Evolutionary conservation across 2,329 filamentous ascomycete genomes (phyloP).

Genomic region (Talaromyces sp.): DNA sequence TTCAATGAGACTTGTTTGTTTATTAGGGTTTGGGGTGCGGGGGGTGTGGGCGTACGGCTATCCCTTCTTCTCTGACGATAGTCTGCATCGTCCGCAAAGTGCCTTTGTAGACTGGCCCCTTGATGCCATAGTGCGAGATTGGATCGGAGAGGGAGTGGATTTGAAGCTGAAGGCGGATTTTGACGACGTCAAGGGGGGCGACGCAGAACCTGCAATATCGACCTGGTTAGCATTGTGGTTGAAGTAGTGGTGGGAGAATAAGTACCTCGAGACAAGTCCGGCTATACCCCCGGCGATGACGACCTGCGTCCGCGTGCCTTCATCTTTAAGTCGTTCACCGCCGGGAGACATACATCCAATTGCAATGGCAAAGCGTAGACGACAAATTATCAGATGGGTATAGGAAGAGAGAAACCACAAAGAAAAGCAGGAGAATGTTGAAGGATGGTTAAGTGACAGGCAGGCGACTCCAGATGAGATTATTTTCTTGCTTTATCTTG

Average conservation of each 20-base stretch:
- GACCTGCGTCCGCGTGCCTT: conserved; percentile 67
- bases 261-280: conserved; percentile 80
- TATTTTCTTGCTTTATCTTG: neutral
- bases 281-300: conserved; percentile 67
- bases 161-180: conserved; percentile 95
- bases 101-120: conserved; percentile 62
- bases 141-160: conserved; percentile 79
- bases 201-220: conserved; percentile 70
- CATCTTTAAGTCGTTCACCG: conserved; percentile 66
- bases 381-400: neutral
- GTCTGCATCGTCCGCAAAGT: conserved; percentile 71
- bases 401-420: neutral
- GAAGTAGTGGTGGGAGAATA: neutral
- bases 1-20: neutral
- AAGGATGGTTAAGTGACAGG: neutral
- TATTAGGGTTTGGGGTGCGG: neutral
- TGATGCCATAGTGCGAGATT: conserved; percentile 53
- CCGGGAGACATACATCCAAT: conserved; percentile 62
- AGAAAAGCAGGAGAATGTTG: neutral
- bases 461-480: neutral
- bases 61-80: conserved; percentile 77
- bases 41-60: conserved; percentile 54
- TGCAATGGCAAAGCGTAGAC: too few species aligned
- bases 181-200: conserved; percentile 93
- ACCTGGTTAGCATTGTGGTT: neutral